Percentiles rank a stretch among this genome's conserved stretches.
Evolutionary conservation across 1,284 basidiomycete genomes (phyloP).

Genomic region (Apiotrichum domesticum): DNA sequence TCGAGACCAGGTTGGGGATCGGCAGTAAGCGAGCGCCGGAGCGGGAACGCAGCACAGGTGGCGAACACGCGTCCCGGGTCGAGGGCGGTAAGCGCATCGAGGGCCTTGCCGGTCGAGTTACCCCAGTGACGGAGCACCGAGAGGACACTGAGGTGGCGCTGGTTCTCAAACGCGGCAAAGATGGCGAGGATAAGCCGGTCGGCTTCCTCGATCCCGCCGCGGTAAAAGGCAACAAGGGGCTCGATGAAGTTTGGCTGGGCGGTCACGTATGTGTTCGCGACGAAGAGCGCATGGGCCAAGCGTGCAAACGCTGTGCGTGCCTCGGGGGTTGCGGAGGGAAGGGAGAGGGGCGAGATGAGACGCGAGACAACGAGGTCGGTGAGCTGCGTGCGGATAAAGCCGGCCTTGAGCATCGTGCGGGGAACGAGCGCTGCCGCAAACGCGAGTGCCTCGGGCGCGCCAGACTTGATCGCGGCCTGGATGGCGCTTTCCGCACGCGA

Average conservation of each 20-base stretch:
- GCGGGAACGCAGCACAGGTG: slow-evolving; percentile 68
- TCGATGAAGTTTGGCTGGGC: slow-evolving; percentile 75
- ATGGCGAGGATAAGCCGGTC: slow-evolving; percentile 67
- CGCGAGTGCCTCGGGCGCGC: slow-evolving; percentile 49
- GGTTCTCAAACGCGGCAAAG: slow-evolving; percentile 69
- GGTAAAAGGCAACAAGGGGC: slow-evolving; percentile 66
- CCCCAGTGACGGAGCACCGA: slow-evolving; percentile 60
- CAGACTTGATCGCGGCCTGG: slow-evolving; percentile 57
- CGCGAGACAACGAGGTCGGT: slow-evolving; percentile 51
- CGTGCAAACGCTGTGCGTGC: slow-evolving; percentile 52
- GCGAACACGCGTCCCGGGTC: slow-evolving; percentile 64
- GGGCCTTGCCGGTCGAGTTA: slow-evolving; percentile 48
- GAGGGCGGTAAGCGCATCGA: slow-evolving; percentile 65
- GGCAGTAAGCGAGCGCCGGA: slow-evolving; percentile 13
- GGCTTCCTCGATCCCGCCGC: slow-evolving; percentile 58
- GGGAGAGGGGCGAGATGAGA: slow-evolving; percentile 22
- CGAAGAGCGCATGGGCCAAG: slow-evolving; percentile 62
- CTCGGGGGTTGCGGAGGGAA: slow-evolving; percentile 61
- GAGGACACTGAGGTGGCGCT: slow-evolving; percentile 61
- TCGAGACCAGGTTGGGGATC: slow-evolving; percentile 15
- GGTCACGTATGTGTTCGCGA: slow-evolving; percentile 67
- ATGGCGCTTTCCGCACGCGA: slow-evolving; percentile 70
- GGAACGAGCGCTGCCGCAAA: slow-evolving; percentile 51
- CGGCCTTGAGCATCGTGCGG: slow-evolving; percentile 53
- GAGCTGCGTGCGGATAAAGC: slow-evolving; percentile 39